Conservation (phyloP, 139 green algal genomes). For the Eudorina sp. region DNA sequence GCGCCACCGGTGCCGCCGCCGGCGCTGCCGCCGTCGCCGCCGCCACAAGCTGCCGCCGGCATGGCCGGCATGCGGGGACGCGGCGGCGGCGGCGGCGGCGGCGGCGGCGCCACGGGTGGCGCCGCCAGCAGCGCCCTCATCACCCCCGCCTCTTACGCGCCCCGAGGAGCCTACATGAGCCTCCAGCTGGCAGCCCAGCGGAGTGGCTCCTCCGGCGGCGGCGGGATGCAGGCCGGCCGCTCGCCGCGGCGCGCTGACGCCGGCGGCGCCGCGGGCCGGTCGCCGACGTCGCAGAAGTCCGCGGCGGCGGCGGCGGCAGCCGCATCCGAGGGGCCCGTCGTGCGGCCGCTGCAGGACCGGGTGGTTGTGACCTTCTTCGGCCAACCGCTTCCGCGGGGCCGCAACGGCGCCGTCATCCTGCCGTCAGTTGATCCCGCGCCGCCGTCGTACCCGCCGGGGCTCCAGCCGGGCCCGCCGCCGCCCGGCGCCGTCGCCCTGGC, state of each 20-base stretch:
- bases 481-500: neutral
- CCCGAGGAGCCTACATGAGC: slow-evolving; percentile 28
- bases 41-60: neutral
- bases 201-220: neutral
- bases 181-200: neutral
- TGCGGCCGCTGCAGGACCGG: neutral
- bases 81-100: neutral
- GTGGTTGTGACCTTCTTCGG: slow-evolving; percentile 31
- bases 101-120: neutral
- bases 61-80: neutral
- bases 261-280: neutral
- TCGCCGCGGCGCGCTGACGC: neutral
- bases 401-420: slow-evolving; percentile 19
- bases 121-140: neutral
- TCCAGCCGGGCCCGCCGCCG: neutral
- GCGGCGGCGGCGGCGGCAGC: neutral
- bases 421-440: neutral
- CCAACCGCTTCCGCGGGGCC: neutral
- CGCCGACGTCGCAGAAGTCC: neutral
- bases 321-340: no score
- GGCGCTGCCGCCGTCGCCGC: neutral
- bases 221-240: neutral
- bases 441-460: neutral
- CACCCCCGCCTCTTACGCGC: neutral
- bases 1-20: neutral